Conservation (phyloP, 2,329 filamentous ascomycete genomes). For the Macrophomina pseudophaseolina region DNA sequence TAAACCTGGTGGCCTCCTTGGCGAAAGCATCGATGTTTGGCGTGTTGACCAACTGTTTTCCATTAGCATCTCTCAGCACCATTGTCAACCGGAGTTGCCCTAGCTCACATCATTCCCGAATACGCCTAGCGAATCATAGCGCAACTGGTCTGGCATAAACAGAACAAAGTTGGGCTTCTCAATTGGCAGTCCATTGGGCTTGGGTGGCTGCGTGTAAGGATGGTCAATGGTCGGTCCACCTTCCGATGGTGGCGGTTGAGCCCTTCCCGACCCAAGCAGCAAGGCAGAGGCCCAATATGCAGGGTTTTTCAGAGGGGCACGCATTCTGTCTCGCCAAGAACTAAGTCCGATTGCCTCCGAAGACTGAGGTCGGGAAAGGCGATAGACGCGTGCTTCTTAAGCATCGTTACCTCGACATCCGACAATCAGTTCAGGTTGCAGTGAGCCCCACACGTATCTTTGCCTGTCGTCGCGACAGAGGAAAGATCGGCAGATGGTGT, state of each 20-base stretch:
- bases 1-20: conserved; percentile 47
- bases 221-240: not conserved
- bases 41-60: conserved; percentile 33
- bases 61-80: not conserved
- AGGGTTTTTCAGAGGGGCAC: not conserved
- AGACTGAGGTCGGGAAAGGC: not conserved
- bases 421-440: not conserved
- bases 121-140: conserved; percentile 52
- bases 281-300: not conserved
- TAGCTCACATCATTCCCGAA: conserved; percentile 40
- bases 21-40: conserved; percentile 47
- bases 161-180: conserved; percentile 45
- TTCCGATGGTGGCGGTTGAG: not conserved
- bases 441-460: not conserved
- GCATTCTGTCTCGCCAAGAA: not conserved
- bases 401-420: not conserved
- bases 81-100: conserved; percentile 40
- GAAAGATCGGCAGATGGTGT: not conserved
- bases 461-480: not conserved
- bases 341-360: not conserved
- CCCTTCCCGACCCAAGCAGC: not conserved
- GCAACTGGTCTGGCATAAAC: conserved; percentile 57
- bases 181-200: conserved; percentile 10
- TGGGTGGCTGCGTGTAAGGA: conserved; percentile 7
- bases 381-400: not conserved